A percentile compares a stretch with the other conserved stretches of the same genome.
phyloP scores from a whole-genome alignment of 2,329 filamentous ascomycete species.

The Rhynchosporium agropyri region DNA sequence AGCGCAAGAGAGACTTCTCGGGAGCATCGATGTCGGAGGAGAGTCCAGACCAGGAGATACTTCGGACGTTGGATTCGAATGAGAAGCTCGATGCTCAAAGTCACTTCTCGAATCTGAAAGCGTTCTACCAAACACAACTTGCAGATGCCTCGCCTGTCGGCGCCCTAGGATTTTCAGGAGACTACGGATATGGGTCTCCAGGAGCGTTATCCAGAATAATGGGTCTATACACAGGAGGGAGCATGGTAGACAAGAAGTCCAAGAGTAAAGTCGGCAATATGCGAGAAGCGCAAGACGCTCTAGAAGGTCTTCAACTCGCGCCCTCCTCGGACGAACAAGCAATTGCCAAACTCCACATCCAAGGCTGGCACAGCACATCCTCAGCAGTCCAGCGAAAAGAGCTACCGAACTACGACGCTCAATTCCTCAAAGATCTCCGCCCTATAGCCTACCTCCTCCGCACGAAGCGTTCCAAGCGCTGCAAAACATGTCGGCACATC shows the following conservation, averaged over 20 bases:
- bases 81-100: conserved; percentile 61
- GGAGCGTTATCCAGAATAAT: conserved; percentile 85
- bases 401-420: conserved; percentile 49
- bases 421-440: conserved; percentile 73
- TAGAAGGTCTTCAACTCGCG: conserved; percentile 70
- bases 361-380: conserved; percentile 67
- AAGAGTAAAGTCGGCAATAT: conserved; percentile 72
- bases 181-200: conserved; percentile 69
- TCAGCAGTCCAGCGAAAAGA: conserved; percentile 56
- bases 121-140: conserved; percentile 82
- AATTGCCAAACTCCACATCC: conserved; percentile 56
- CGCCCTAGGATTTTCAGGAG: conserved; percentile 57
- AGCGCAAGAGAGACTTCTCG: conserved; percentile 33
- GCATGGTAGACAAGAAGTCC: conserved; percentile 63
- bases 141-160: conserved; percentile 59
- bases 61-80: conserved; percentile 40
- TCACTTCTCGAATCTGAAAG: conserved; percentile 72
- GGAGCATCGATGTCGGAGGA: conserved; percentile 36
- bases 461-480: conserved; percentile 93
- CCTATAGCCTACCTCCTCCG: conserved; percentile 82
- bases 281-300: conserved; percentile 72
- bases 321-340: conserved; percentile 57
- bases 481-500: conserved; percentile 89
- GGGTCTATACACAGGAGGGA: conserved; percentile 77
- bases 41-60: conserved; percentile 44